Evolutionary conservation across 306 rosid genomes (phyloP), one percentile per base, ranked within the genome.

Genomic region (Lupinus albus): DNA sequence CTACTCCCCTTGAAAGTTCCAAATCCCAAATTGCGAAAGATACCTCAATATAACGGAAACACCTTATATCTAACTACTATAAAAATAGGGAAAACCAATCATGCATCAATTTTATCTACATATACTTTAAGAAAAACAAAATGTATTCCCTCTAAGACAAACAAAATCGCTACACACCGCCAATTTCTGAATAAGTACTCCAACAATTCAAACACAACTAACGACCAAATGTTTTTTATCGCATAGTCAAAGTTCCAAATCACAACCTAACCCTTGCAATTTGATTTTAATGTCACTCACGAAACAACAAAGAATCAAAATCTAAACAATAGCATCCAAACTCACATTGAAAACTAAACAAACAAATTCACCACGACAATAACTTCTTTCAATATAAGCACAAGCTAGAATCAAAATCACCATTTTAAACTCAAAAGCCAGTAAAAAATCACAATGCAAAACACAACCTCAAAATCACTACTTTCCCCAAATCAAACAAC

Each of bases 371-470:
- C 20, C 46, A 67, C 48, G 49, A 63, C 60, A 21, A 25, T 53
- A 49, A 42, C 30, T 64, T 69, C 75, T 55, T 35, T 14, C 78
- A 63, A 75, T 50, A 57, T 15, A 65, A 65, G 52, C 81, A 17
- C 17, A 12, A 76, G 42, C 82, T 76, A 56, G 1, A 46, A 36
- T 50, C 20, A 68, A 73, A 49, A 21, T 64, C 74, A 75, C 61
- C 82, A 53, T 42, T 39, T 58, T 39, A 58, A 77, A 44, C 54
- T 59, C 41, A 25, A 25, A 25, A 25, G 30, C 30, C 30, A 25
- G 30, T 25, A 51, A 58, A 64, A 12, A 28, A 11, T 35, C 60
- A 60, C 30, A 81, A 80, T 64, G 83, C 88, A 83, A 56, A 64
- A 54, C 45, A 64, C 45, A 47, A 49, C 42, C 28, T 42, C 35